Evolutionary conservation across 768 basidiomycete species (phyloP).

Genomic region (Epithele typhae): DNA sequence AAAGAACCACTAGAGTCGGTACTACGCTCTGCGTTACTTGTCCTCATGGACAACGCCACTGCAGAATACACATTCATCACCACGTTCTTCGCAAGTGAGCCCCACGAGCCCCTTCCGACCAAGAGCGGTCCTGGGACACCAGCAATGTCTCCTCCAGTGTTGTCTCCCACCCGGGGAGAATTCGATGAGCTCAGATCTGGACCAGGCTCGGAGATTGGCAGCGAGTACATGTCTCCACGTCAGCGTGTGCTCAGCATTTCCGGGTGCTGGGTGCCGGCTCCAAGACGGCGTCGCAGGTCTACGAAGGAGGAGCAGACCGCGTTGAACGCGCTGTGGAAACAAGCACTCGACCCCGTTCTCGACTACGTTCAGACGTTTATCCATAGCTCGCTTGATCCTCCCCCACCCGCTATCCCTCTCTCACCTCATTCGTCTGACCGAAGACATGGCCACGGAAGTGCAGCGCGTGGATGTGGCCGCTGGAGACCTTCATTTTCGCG

Average conservation of each 20-base stretch:
- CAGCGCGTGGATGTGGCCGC: slow-evolving; percentile 74
- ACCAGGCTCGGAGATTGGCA: slow-evolving; percentile 47
- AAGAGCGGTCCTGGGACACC: too few species aligned
- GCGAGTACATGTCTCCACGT: slow-evolving; percentile 21
- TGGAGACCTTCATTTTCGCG: slow-evolving; percentile 77
- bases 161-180: slow-evolving; percentile 21
- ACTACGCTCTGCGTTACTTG: slow-evolving; percentile 79
- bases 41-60: slow-evolving; percentile 92
- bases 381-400: slow-evolving; percentile 62
- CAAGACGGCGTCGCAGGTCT: too few species aligned
- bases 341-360: slow-evolving; percentile 84
- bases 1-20: slow-evolving; percentile 84
- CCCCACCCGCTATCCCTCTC: slow-evolving; percentile 71
- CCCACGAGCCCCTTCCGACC: slow-evolving; percentile 15
- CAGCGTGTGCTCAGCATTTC: slow-evolving; percentile 20
- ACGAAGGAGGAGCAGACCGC: slow-evolving; percentile 52
- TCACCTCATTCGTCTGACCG: slow-evolving; percentile 90
- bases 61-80: slow-evolving; percentile 88
- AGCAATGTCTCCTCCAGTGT: slow-evolving; percentile 36
- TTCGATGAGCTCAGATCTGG: slow-evolving; percentile 25
- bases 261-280: too few species aligned
- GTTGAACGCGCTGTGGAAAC: slow-evolving; percentile 78
- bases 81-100: slow-evolving; percentile 62
- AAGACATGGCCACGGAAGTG: slow-evolving; percentile 70
- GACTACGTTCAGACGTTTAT: slow-evolving; percentile 82